Evolutionary conservation across 169 alveolate genomes (phyloP), one percentile per base, ranked within the genome.

Genomic region (Cryptosporidium muris): DNA sequence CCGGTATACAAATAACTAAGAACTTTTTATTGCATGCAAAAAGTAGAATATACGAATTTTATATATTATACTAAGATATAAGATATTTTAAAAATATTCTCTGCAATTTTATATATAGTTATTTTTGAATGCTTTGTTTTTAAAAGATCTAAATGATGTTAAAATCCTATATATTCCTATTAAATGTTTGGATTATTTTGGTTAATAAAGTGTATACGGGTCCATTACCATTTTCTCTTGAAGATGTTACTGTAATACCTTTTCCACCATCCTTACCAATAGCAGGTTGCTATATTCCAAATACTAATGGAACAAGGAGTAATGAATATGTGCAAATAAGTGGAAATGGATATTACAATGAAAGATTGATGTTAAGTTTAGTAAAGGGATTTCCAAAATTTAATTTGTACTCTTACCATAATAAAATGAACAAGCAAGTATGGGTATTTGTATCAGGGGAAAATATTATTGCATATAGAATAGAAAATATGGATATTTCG

Each of bases 211-310:
- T 16, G 34, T 43, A 51, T 2, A 58, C 85, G 5, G 85, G 45
- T 14, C 85, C 85, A 8, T 54, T 74, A 4, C 85, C 85, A 25
- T 74, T 36, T 60, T 74, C 85, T 47, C 60, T 68, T 0, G 85
- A 74, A 16, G 85, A 74, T 11, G 66, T 74, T 11, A 74, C 85
- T 1, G 85, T 74, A 9, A 63, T 58, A 45, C 85, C 85, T 16
- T 74, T 42, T 58, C 85, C 85, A 3, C 85, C 85, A 53, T 56
- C 60, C 34, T 9, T 74, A 9, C 85, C 85, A 58, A 43, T 74
- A 16, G 85, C 74, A 56, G 85, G 85, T 25, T 68, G 85, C 2
- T 74, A 74, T 43, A 34, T 62, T 8, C 85, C 85, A 45, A 51
- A 48, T 2, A 14, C 12, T 8, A 36, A 45, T 40, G 52, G 14